Percentiles rank a stretch among this genome's conserved stretches.
Evolutionary conservation across 345 rosid genomes (phyloP).

Genomic region (Citrus sinensis): DNA sequence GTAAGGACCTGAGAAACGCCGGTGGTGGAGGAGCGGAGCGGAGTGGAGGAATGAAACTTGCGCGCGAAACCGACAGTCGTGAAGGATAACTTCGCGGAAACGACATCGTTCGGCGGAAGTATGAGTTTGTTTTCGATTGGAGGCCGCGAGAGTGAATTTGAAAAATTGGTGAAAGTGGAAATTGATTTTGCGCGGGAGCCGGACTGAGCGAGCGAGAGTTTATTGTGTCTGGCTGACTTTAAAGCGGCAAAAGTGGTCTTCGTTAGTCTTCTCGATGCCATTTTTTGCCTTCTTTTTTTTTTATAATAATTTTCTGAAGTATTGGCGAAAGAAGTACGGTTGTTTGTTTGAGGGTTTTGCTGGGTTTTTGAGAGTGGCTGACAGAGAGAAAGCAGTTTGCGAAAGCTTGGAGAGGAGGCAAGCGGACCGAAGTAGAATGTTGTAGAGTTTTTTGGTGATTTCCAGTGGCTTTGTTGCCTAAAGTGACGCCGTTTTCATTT

Average conservation of each 20-base stretch:
- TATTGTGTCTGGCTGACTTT: slow-evolving; percentile 15
- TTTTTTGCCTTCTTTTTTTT: background rate
- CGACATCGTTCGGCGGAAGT: slow-evolving; percentile 6
- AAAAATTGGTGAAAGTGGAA: slow-evolving; percentile 9
- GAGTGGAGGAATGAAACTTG: slow-evolving; percentile 38
- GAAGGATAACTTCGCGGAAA: background rate
- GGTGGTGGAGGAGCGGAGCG: slow-evolving; percentile 31
- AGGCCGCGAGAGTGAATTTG: background rate
- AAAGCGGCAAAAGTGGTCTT: slow-evolving; percentile 26
- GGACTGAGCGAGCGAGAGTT: slow-evolving; percentile 1
- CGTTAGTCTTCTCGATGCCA: slow-evolving; percentile 43
- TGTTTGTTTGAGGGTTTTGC: background rate
- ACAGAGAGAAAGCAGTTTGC: background rate
- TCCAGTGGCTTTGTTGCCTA: background rate
- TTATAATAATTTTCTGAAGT: too few relatives aligned
- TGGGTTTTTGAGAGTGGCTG: background rate
- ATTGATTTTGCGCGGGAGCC: slow-evolving; percentile 2
- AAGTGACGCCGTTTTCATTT: background rate
- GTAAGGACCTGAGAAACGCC: slow-evolving; percentile 43
- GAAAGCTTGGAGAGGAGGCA: slow-evolving; percentile 8
- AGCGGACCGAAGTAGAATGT: slow-evolving; percentile 2
- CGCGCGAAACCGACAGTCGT: slow-evolving; percentile 4
- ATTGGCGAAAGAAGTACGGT: too few relatives aligned
- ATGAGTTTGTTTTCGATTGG: background rate
- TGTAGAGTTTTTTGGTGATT: slow-evolving; percentile 26